These are phyloP conservation scores for Hamigera avellanea DNA, from an alignment of 495 filamentous ascomycete species.

Conservation along the genomic window DNA sequence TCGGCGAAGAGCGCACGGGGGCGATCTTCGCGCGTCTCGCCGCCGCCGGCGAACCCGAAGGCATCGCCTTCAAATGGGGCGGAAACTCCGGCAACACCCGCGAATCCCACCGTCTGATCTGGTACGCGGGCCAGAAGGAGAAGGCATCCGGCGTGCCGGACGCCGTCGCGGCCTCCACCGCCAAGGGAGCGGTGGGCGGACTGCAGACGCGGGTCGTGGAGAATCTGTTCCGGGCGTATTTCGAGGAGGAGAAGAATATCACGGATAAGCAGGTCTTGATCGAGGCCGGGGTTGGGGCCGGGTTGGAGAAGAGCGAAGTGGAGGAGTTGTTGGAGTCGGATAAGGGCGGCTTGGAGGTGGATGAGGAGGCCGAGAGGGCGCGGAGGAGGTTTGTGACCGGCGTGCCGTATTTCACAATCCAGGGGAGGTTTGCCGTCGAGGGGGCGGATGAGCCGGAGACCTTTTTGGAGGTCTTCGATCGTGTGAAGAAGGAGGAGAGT, in stretches of 20 bases:
- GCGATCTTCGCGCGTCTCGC: conserved; percentile 48
- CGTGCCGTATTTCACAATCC: conserved; percentile 65
- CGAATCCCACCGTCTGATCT: conserved; percentile 64
- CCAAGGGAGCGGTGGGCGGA: too few species aligned
- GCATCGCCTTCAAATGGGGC: conserved; percentile 61
- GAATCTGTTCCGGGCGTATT: conserved; percentile 60
- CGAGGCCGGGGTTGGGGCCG: conserved; percentile 26
- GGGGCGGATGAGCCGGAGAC: conserved; percentile 52
- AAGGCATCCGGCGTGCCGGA: conserved; percentile 6
- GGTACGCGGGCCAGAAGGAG: conserved; percentile 50
- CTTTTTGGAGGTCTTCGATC: conserved; percentile 45
- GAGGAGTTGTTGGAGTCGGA: conserved; percentile 50
- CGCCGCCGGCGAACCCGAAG: conserved; percentile 45
- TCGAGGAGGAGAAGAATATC: conserved; percentile 69
- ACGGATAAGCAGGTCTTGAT: conserved; percentile 49
- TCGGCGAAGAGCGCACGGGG: conserved; percentile 45
- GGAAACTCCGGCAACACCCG: conserved; percentile 69
- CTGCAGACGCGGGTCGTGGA: conserved; percentile 52
- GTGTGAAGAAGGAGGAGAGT: conserved; percentile 27
- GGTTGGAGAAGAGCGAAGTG: conserved; percentile 44
- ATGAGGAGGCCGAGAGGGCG: conserved; percentile 53
- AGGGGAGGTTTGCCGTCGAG: conserved; percentile 48
- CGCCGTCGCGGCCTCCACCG: neutral
- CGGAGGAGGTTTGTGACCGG: conserved; percentile 47
- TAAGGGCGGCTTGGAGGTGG: conserved; percentile 56